phyloP scores from a whole-genome alignment of 2,329 filamentous ascomycete species.

The Fusarium subglutinans region DNA sequence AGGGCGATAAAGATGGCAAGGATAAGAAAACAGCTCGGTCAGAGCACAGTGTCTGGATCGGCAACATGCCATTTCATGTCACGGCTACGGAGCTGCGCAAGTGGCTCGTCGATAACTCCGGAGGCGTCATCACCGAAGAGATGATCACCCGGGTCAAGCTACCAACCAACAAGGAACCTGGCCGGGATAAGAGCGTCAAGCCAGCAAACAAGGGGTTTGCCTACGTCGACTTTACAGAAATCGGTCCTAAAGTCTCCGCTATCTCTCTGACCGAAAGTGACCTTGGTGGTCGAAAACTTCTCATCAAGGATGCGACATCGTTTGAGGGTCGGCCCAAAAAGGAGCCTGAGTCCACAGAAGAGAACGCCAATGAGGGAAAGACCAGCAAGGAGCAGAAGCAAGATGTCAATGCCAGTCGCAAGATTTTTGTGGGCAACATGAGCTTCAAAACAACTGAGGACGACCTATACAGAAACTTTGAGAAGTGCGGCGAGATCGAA shows the following conservation, averaged over 20 bases:
- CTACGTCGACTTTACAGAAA: constrained; percentile 88
- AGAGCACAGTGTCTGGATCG: constrained; percentile 91
- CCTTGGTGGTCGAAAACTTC: constrained; percentile 77
- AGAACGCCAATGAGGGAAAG: constrained; percentile 45
- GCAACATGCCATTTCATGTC: constrained; percentile 87
- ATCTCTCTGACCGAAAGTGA: constrained; percentile 87
- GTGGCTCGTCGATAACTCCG: constrained; percentile 80
- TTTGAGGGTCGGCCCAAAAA: constrained; percentile 90
- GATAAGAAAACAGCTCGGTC: constrained; percentile 68
- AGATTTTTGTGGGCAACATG: constrained; percentile 92
- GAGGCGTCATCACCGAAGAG: constrained; percentile 70
- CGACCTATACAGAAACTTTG: constrained; percentile 81
- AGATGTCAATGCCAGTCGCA: constrained; percentile 73
- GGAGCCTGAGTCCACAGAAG: constrained; percentile 51
- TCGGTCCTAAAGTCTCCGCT: constrained; percentile 77
- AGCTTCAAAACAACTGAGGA: constrained; percentile 85
- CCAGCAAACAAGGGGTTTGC: constrained; percentile 89
- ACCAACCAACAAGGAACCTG: constrained; percentile 68
- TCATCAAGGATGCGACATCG: constrained; percentile 92
- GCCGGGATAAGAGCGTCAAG: constrained; percentile 46
- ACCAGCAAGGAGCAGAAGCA: constrained; percentile 48
- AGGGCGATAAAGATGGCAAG: constrained; percentile 48
- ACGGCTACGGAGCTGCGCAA: constrained; percentile 78
- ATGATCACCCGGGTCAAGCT: constrained; percentile 88
- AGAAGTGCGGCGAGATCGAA: constrained; percentile 82